A percentile compares a stretch with the other conserved stretches of the same genome.
Evolutionary conservation across 1,284 basidiomycete species (phyloP).

Genomic region (Pseudozyma sp.): DNA sequence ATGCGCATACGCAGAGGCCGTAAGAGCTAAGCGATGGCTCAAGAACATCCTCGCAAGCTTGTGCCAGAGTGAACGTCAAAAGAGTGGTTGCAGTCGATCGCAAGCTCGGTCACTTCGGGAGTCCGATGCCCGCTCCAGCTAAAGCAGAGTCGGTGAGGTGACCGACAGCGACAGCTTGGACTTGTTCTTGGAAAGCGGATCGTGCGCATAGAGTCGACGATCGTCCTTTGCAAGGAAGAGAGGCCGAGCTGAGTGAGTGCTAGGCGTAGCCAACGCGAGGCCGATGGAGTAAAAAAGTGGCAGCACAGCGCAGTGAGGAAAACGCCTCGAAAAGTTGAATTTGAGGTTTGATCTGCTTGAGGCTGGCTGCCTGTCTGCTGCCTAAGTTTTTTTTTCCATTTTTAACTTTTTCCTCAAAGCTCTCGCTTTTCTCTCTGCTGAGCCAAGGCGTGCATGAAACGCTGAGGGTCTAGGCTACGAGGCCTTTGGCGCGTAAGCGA

Average conservation of each 20-base stretch:
- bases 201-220: slow-evolving; percentile 5
- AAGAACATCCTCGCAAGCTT: neutral
- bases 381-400: slow-evolving; percentile 1
- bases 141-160: slow-evolving; percentile 1
- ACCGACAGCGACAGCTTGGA: slow-evolving; percentile 14
- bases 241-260: neutral
- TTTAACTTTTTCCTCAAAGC: neutral
- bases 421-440: neutral
- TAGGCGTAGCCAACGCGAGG: neutral
- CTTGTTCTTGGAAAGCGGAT: slow-evolving; percentile 1
- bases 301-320: neutral
- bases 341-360: neutral
- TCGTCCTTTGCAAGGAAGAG: neutral
- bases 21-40: too few species aligned
- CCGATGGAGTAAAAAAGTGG: neutral
- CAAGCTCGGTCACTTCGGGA: slow-evolving; percentile 12
- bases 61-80: neutral
- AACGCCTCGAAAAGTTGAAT: neutral
- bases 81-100: slow-evolving; percentile 23
- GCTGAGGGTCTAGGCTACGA: slow-evolving; percentile 4
- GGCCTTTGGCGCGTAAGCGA: slow-evolving; percentile 23
- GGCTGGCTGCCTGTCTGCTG: neutral
- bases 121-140: neutral
- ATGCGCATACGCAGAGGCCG: too few species aligned
- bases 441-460: slow-evolving; percentile 8